These are phyloP conservation scores for Phaseolus lunatus DNA, from an alignment of 306 rosid species.

Conservation along the genomic window DNA sequence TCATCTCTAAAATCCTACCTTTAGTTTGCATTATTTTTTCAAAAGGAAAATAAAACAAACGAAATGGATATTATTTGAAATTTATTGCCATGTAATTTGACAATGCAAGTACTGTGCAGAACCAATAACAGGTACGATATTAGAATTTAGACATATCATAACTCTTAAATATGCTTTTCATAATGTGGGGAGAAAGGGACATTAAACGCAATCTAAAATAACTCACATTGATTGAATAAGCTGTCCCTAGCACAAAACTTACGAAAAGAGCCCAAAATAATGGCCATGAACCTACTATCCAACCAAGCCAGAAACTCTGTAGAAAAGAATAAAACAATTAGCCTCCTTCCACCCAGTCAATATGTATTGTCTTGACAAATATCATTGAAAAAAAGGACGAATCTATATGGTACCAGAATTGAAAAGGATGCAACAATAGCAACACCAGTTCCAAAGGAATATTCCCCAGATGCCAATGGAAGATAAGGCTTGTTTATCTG, in stretches of 20 bases:
- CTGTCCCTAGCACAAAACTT: slow-evolving; percentile 94
- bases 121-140: slow-evolving; percentile 16
- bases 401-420: slow-evolving; percentile 66
- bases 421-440: slow-evolving; percentile 70
- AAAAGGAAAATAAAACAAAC: slow-evolving; percentile 13
- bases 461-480: slow-evolving; percentile 98
- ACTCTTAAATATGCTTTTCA: slow-evolving; percentile 13
- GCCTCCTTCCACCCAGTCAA: slow-evolving; percentile 36
- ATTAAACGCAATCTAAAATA: slow-evolving; percentile 28
- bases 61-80: slow-evolving; percentile 34
- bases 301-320: slow-evolving; percentile 93
- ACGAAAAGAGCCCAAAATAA: slow-evolving; percentile 93
- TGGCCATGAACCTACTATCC: slow-evolving; percentile 97
- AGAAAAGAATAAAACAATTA: slow-evolving; percentile 46
- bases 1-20: slow-evolving; percentile 31
- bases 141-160: slow-evolving; percentile 7
- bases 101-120: not conserved
- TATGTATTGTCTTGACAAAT: slow-evolving; percentile 30
- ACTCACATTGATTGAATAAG: slow-evolving; percentile 94
- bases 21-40: not conserved
- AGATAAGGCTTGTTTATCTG: slow-evolving; percentile 99
- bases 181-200: slow-evolving; percentile 3
- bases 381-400: slow-evolving; percentile 25
- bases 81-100: slow-evolving; percentile 12
- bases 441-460: slow-evolving; percentile 78